A percentile compares a stretch with the other conserved stretches of the same genome.
These are phyloP conservation scores for Colletotrichum cordylinicola DNA, from an alignment of 2,329 filamentous ascomycete genomes.

Conservation along the genomic window DNA sequence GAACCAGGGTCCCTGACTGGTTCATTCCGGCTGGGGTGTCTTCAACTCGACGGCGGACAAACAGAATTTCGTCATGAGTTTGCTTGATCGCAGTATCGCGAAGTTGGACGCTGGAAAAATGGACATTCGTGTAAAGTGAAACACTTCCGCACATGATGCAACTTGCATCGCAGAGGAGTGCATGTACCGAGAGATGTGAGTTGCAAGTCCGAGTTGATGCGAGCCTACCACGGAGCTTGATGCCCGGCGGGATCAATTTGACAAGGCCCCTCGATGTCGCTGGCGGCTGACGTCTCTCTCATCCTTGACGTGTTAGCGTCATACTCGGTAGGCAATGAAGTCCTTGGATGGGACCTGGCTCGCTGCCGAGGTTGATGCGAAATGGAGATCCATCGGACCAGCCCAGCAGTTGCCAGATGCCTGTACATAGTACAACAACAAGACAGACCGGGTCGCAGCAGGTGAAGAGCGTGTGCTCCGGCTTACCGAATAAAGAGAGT, in stretches of 20 bases:
- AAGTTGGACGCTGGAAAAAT: not conserved
- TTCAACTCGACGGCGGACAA: conserved; percentile 1
- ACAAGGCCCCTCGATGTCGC: not conserved
- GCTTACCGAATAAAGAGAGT: not conserved
- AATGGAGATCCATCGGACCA: not conserved
- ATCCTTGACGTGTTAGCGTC: not conserved
- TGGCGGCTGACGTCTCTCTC: not conserved
- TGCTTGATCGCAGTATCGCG: not conserved
- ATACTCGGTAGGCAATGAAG: not conserved
- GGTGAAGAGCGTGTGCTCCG: not conserved
- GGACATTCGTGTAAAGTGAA: not conserved
- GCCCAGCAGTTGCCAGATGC: not conserved
- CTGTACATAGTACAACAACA: not conserved
- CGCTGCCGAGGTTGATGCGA: not conserved
- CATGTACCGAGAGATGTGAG: not conserved
- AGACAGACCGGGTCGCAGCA: not conserved
- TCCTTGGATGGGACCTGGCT: not conserved
- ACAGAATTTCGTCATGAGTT: conserved; percentile 20
- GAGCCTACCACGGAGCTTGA: conserved; percentile 8
- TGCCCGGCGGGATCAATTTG: not conserved
- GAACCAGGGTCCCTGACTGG: not conserved
- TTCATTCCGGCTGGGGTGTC: not conserved
- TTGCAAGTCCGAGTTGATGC: not conserved
- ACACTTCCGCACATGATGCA: not conserved
- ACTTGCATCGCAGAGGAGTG: conserved; percentile 11